Conservation (phyloP, 2,329 filamentous ascomycete genomes). For the Mycosphaerella sp. region DNA sequence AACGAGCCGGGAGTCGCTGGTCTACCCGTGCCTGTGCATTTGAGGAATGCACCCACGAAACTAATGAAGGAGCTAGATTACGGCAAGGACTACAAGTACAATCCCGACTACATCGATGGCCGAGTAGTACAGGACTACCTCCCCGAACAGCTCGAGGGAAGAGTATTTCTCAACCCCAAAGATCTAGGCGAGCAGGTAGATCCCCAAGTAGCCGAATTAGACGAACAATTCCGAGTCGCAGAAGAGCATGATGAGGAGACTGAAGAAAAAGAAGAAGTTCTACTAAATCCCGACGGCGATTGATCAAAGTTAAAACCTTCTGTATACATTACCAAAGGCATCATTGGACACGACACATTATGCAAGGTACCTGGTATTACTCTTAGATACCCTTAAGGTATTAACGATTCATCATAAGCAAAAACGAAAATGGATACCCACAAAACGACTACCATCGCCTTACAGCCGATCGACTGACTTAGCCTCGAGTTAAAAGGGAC, state of each 20-base stretch:
- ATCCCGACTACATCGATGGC: slow-evolving; percentile 80
- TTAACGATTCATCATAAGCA: too few relatives aligned
- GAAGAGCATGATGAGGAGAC: slow-evolving; percentile 17
- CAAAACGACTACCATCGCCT: too few relatives aligned
- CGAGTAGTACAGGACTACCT: slow-evolving; percentile 82
- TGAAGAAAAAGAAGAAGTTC: slow-evolving; percentile 16
- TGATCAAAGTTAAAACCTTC: neutral
- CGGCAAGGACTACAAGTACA: slow-evolving; percentile 92
- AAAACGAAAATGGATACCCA: too few relatives aligned
- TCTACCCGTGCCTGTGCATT: slow-evolving; percentile 75
- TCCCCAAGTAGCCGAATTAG: slow-evolving; percentile 36
- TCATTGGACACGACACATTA: too few relatives aligned
- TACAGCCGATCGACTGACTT: too few relatives aligned
- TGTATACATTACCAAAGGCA: too few relatives aligned
- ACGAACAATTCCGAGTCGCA: slow-evolving; percentile 20
- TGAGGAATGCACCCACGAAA: slow-evolving; percentile 85
- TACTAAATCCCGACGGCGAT: slow-evolving; percentile 9
- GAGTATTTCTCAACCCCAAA: slow-evolving; percentile 69
- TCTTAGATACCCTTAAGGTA: too few relatives aligned
- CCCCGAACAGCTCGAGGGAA: slow-evolving; percentile 66
- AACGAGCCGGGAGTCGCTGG: slow-evolving; percentile 76
- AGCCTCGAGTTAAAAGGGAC: too few relatives aligned
- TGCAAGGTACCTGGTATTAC: too few relatives aligned
- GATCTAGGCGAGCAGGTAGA: slow-evolving; percentile 78
- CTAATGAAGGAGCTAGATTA: slow-evolving; percentile 92